A percentile compares a stretch with the other conserved stretches of the same genome.
phyloP scores from a whole-genome alignment of 257 asterid genomes.

The Lycium ferocissimum region DNA sequence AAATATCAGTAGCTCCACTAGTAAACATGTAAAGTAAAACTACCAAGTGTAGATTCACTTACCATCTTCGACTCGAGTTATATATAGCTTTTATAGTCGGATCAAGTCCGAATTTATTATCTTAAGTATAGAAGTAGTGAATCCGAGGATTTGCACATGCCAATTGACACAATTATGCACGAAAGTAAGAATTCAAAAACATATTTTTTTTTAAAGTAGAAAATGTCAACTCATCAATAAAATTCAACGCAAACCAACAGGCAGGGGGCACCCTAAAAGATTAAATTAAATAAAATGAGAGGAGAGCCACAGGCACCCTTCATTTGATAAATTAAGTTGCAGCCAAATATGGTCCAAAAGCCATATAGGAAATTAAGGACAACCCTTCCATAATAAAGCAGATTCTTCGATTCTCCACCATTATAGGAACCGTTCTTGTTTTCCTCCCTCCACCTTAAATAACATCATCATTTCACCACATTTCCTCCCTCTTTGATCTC shows the following conservation, averaged over 20 bases:
- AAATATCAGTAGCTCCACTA: background rate
- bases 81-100: background rate
- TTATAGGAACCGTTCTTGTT: background rate
- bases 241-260: background rate
- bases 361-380: background rate
- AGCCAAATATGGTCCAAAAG: slow-evolving; percentile 9
- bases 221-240: background rate
- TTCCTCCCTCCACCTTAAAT: background rate
- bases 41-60: background rate
- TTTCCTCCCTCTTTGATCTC: background rate
- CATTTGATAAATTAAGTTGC: background rate
- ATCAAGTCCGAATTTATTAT: background rate
- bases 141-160: background rate
- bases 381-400: slow-evolving; percentile 5
- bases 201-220: background rate
- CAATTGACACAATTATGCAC: background rate
- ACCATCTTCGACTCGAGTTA: background rate
- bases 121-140: background rate
- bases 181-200: background rate
- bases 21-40: background rate
- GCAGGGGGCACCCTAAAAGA: background rate
- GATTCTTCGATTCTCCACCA: slow-evolving; percentile 18
- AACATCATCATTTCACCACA: background rate
- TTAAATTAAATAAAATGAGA: background rate
- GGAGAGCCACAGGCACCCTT: background rate